Percentiles rank a stretch among this genome's conserved stretches.
phyloP scores from a whole-genome alignment of 768 basidiomycete genomes.

The Cyathus striatus region DNA sequence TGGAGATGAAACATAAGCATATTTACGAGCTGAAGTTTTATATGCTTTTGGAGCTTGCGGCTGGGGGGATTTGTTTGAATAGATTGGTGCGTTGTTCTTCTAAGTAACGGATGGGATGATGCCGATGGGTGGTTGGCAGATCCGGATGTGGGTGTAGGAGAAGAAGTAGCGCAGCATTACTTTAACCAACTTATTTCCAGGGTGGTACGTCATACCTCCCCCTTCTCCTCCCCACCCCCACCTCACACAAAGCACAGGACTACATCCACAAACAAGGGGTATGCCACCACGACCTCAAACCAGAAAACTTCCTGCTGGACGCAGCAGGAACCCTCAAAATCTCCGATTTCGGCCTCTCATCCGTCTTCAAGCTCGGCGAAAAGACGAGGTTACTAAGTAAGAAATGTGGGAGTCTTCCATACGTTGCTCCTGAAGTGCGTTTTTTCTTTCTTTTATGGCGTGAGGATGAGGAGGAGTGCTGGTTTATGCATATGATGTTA shows the following conservation, averaged over 20 bases:
- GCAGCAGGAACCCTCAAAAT: too few relatives aligned
- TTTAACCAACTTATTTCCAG: slow-evolving; percentile 84
- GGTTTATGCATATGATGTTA: too few relatives aligned
- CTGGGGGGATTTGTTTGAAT: slow-evolving; percentile 97
- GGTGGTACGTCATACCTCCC: slow-evolving; percentile 74
- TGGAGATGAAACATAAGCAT: slow-evolving; percentile 55
- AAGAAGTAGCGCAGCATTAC: slow-evolving; percentile 86
- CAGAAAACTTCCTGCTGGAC: too few relatives aligned
- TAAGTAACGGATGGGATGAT: too few relatives aligned
- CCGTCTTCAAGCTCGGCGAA: slow-evolving; percentile 83
- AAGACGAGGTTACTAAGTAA: slow-evolving; percentile 74
- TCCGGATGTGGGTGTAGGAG: slow-evolving; percentile 83
- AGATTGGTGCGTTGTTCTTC: slow-evolving; percentile 80
- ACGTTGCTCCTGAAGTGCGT: slow-evolving; percentile 87
- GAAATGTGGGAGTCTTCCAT: slow-evolving; percentile 88
- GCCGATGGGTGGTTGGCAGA: too few relatives aligned
- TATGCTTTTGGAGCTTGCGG: slow-evolving; percentile 89
- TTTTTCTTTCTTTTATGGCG: neutral
- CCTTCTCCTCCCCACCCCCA: too few relatives aligned
- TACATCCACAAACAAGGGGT: slow-evolving; percentile 89
- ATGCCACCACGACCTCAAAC: slow-evolving; percentile 95
- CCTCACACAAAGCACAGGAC: too few relatives aligned
- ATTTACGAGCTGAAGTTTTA: slow-evolving; percentile 79
- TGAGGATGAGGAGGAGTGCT: too few relatives aligned
- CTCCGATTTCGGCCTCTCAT: slow-evolving; percentile 91